Evolutionary conservation across 2,329 filamentous ascomycete species (phyloP), one percentile per base, ranked within the genome.

Genomic region (Esteya vermicola): DNA sequence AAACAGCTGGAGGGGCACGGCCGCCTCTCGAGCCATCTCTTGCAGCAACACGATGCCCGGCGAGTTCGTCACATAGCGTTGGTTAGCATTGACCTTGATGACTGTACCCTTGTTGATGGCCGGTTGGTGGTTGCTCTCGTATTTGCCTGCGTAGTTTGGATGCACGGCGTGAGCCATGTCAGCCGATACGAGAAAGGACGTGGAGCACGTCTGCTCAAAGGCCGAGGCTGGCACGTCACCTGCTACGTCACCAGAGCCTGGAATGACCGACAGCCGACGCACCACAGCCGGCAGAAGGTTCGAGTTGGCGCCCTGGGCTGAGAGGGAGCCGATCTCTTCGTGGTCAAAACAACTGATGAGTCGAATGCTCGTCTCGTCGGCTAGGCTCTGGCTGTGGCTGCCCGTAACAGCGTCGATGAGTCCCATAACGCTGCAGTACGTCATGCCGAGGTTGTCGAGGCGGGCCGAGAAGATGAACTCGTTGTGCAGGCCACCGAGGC

Each of bases 151-250:
- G 58, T 95, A 98, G 65, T 98, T 98, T 42, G 91, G 91, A 60
- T 98, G 85, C 13, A 98, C 79, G 6, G 82, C 82, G 64, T 98
- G 91, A 2, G 91, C 88, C 91, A 98, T 96, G 57, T 98, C 91
- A 39, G 91, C 91, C 6, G 85, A 94, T 47, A 98, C 71, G 43
- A 98, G 76, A 70, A 98, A 95, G 2, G 86, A 95, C 22, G 81
- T 82, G 6, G 86, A 75, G 39, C 94, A 71, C 2, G 85, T 91
- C 66, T 96, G 89, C 63, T 98, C 91, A 57, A 86, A 95, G 26
- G 86, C 85, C 2, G 88, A 94, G 7, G 76, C 65, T 53, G 35
- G 67, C 59, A 37, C 59, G n/a, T 4, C 39, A 9, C 6, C 16
- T 9, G 13, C 23, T n/a, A 20, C 9, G 14, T 21, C 19, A 9